Percentiles rank a stretch among this genome's conserved stretches.
Evolutionary conservation across 176 grass and related monocot species (phyloP).

Genomic region (Microstegium vimineum): DNA sequence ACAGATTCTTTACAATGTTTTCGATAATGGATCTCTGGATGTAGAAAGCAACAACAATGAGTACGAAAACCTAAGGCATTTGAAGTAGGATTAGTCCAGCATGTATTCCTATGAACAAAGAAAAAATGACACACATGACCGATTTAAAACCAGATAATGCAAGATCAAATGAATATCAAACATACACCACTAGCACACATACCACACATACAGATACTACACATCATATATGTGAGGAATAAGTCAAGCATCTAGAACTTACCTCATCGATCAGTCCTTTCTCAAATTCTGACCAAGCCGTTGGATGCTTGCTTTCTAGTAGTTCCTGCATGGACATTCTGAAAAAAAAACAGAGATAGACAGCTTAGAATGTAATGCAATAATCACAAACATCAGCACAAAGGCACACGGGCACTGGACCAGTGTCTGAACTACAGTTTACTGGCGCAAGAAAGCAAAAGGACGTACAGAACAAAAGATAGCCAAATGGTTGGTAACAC

Average conservation of each 20-base stretch:
- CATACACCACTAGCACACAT: background rate
- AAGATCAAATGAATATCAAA: background rate
- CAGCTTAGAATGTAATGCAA: background rate
- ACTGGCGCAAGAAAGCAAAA: background rate
- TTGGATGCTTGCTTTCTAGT: conserved; percentile 81
- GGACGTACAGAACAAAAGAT: background rate
- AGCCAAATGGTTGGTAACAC: background rate
- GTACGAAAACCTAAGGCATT: background rate
- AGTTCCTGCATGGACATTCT: conserved; percentile 98
- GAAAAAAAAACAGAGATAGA: background rate
- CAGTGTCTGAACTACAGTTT: background rate
- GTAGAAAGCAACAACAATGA: background rate
- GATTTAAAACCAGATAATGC: background rate
- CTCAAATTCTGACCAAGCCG: conserved; percentile 86
- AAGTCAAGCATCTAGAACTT: conserved; percentile 15
- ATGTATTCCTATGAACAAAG: background rate
- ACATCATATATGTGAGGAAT: background rate
- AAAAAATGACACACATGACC: background rate
- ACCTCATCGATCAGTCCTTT: conserved; percentile 85
- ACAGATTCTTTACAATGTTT: background rate
- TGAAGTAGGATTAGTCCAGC: background rate
- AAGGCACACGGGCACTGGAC: background rate
- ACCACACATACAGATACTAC: background rate
- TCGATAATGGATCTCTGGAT: background rate
- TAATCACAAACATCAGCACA: background rate